Conservation (phyloP, 2,329 filamentous ascomycete species). For the Pseudopithomyces maydicus region DNA sequence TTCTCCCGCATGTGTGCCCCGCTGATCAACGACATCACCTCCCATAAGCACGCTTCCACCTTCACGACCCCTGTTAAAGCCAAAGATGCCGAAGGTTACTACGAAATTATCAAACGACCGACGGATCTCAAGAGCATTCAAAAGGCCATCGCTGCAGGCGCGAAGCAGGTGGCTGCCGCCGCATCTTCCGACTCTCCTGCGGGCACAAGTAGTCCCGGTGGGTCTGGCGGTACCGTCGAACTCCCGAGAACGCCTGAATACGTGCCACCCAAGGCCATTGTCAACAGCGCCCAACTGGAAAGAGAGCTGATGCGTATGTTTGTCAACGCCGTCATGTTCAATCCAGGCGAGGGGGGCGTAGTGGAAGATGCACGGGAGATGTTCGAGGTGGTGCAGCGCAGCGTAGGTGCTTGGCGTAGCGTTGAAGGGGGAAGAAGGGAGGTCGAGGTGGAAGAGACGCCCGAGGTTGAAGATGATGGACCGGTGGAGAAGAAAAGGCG, state of each 20-base stretch:
- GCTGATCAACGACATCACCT: constrained; percentile 57
- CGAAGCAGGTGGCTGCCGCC: constrained; percentile 63
- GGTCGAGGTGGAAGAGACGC: constrained; percentile 38
- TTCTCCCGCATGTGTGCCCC: constrained; percentile 54
- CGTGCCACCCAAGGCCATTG: constrained; percentile 83
- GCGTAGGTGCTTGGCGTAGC: constrained; percentile 75
- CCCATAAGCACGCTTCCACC: constrained; percentile 58
- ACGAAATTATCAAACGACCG: constrained; percentile 57
- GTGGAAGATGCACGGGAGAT: constrained; percentile 88
- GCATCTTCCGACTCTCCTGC: constrained; percentile 61
- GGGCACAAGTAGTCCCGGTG: constrained; percentile 59
- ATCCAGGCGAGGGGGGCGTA: constrained; percentile 86
- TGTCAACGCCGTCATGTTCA: constrained; percentile 98
- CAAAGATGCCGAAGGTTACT: constrained; percentile 57
- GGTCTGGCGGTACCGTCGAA: constrained; percentile 50
- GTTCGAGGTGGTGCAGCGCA: constrained; percentile 84
- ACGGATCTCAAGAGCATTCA: constrained; percentile 59
- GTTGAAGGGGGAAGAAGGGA: constrained; percentile 59
- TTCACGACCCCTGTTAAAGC: constrained; percentile 56
- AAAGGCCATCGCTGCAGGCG: constrained; percentile 53
- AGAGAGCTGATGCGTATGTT: constrained; percentile 96
- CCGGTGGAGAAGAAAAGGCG: constrained; percentile 31
- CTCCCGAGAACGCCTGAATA: constrained; percentile 76
- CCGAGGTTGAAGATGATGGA: constrained; percentile 30
- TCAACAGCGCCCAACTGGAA: constrained; percentile 91